Conservation (phyloP, 2,329 filamentous ascomycete species). For the Lasiodiplodia theobromae region DNA sequence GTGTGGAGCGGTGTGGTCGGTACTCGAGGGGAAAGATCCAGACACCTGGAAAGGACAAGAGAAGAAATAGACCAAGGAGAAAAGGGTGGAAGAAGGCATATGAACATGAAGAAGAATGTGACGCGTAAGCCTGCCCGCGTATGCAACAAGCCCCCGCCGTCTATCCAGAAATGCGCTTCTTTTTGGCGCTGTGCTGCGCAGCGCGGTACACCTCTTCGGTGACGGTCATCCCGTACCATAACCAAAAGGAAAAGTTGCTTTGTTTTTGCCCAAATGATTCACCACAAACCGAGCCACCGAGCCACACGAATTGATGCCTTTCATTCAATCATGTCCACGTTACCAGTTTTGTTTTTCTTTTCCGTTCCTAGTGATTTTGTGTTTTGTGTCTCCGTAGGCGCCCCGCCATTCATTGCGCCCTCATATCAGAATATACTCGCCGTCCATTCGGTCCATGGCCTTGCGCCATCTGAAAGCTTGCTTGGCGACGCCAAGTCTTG, state of each 20-base stretch:
- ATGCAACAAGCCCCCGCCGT: neutral
- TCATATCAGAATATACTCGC: conserved; percentile 60
- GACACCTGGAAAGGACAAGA: neutral
- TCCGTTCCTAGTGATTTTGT: neutral
- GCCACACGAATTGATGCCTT: neutral
- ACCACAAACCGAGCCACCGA: conserved; percentile 6
- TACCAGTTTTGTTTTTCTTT: neutral
- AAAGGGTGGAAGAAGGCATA: neutral
- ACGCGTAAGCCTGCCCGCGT: neutral
- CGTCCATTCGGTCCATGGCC: conserved; percentile 59
- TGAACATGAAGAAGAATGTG: neutral
- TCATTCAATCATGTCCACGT: conserved; percentile 25
- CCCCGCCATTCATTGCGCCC: neutral
- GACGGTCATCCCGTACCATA: neutral
- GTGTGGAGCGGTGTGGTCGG: neutral
- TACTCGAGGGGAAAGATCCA: neutral
- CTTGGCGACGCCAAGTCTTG: conserved; percentile 40
- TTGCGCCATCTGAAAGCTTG: conserved; percentile 58
- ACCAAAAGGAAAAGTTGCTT: conserved; percentile 1
- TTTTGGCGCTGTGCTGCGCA: neutral
- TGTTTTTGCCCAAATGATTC: conserved; percentile 2
- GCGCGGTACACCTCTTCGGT: neutral
- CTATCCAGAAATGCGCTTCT: neutral
- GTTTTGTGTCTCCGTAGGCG: neutral
- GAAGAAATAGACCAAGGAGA: neutral